Base-by-base conservation (phyloP, 75 land plant species). In the Cryptomeria japonica region DNA sequence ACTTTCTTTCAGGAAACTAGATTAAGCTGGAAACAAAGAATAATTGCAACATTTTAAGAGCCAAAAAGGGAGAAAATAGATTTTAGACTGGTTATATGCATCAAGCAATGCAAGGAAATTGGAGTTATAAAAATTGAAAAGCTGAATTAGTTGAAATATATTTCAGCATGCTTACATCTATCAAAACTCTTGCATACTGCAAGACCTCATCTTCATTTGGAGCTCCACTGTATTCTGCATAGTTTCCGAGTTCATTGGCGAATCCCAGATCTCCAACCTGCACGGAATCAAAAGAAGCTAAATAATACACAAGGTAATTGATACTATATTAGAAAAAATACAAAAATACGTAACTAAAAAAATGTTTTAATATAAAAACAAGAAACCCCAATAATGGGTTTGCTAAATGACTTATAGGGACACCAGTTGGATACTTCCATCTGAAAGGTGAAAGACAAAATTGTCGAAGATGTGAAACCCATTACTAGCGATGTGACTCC, bases 221-320 rank as follows among this genome's bases (percentile, higher is more conserved):
- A 64, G 93, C 93, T 28, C 93, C 93, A 92, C 93, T 92, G 85
- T 92, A 92, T 77, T 92, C 93, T 3, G 93, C 93, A 89, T 92
- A 92, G 93, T 92, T 92, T 42, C 93, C 93, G 18, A 92, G 93
- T 51, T 92, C 93, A 85, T 84, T 41, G 16, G 93, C 91, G 84
- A 89, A 92, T 51, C 93, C 93, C 80, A 92, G 80, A 87, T 91
- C 93, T 18, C 93, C 93, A 89, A 92, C 93, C 93, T 91, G 53
- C 76, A 76, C 10, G 31, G 14, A 76, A 42, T 18, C 18, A 83
- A 41, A 28, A 47, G 64, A 47, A 39, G 25, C 28, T 41, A 79
- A 22, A 64, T 58, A 25, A 68, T 51, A 39, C 73, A 14, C 46
- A 78, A 47, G 28, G 41, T 13, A 22, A 22, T 28, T 16, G 28